Evolutionary conservation across 495 filamentous ascomycete genomes (phyloP).

Genomic region (Aspergillus nidulans): DNA sequence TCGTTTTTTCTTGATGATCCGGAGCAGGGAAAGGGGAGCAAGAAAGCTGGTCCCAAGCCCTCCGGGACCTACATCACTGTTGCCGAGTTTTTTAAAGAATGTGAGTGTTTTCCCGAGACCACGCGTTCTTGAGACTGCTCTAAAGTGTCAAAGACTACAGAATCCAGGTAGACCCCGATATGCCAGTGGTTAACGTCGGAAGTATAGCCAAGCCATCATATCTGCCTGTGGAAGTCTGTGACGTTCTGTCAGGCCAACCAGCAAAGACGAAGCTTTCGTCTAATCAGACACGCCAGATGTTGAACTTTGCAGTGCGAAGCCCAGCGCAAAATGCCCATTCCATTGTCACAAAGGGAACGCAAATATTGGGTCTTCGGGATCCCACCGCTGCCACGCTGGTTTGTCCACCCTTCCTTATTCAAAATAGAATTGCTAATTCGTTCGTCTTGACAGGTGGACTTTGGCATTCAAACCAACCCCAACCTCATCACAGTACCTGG

Average conservation of each 20-base stretch:
- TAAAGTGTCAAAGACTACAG: conserved; percentile 35
- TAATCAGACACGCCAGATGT: conserved; percentile 59
- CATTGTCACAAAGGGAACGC: conserved; percentile 53
- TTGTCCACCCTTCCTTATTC: not conserved
- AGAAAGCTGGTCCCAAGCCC: conserved; percentile 33
- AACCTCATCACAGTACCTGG: conserved; percentile 61
- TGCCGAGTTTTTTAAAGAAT: conserved; percentile 44
- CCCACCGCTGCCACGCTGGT: conserved; percentile 12
- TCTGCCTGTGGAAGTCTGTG: conserved; percentile 62
- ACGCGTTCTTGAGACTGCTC: not conserved
- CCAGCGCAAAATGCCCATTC: conserved; percentile 63
- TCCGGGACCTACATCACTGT: conserved; percentile 46
- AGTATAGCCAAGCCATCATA: conserved; percentile 54
- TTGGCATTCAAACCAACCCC: conserved; percentile 51
- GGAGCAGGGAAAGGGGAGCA: conserved; percentile 21
- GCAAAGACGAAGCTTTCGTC: conserved; percentile 46
- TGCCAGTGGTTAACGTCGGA: conserved; percentile 71
- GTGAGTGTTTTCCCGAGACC: conserved; percentile 26
- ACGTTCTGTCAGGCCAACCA: conserved; percentile 62
- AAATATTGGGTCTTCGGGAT: conserved; percentile 38
- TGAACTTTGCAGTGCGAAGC: conserved; percentile 62
- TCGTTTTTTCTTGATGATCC: conserved; percentile 38
- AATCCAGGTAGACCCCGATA: conserved; percentile 29
- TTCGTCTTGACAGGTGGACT: conserved; percentile 32
- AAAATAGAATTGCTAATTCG: not conserved